These are phyloP conservation scores for Ceratobasidium theobromae DNA, from an alignment of 1,284 basidiomycete species.

Conservation along the genomic window DNA sequence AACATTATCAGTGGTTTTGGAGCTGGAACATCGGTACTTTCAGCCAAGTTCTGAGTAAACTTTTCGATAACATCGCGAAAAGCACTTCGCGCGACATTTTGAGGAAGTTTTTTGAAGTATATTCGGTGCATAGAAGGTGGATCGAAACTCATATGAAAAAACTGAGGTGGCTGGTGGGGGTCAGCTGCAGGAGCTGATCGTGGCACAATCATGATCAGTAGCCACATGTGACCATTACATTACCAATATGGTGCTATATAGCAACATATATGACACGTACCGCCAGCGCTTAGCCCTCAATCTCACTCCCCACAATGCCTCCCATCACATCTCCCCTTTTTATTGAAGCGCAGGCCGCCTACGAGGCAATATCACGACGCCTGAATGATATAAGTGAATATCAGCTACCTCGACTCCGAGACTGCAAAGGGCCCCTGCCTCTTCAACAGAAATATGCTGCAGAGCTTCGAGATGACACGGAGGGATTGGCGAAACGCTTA, in stretches of 20 bases:
- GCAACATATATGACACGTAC: conserved; percentile 14
- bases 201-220: conserved; percentile 3
- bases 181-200: conserved; percentile 16
- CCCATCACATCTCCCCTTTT: conserved; percentile 15
- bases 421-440: conserved; percentile 64
- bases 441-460: conserved; percentile 71
- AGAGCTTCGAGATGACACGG: conserved; percentile 75
- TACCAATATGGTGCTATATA: conserved; percentile 2
- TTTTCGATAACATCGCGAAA: conserved; percentile 16
- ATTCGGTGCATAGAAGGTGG: neutral
- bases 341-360: conserved; percentile 5
- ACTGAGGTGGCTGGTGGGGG: neutral
- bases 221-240: neutral
- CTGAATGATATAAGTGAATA: conserved; percentile 64
- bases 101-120: conserved; percentile 5
- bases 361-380: conserved; percentile 45
- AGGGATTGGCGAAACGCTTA: conserved; percentile 59
- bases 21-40: neutral
- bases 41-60: neutral
- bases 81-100: conserved; percentile 10
- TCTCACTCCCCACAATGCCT: neutral
- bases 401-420: conserved; percentile 71
- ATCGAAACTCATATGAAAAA: neutral
- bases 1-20: neutral
- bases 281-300: neutral